Percentiles rank a stretch among this genome's conserved stretches.
Evolutionary conservation across 2,329 filamentous ascomycete genomes (phyloP).

Genomic region (Penicillium janthinellum): DNA sequence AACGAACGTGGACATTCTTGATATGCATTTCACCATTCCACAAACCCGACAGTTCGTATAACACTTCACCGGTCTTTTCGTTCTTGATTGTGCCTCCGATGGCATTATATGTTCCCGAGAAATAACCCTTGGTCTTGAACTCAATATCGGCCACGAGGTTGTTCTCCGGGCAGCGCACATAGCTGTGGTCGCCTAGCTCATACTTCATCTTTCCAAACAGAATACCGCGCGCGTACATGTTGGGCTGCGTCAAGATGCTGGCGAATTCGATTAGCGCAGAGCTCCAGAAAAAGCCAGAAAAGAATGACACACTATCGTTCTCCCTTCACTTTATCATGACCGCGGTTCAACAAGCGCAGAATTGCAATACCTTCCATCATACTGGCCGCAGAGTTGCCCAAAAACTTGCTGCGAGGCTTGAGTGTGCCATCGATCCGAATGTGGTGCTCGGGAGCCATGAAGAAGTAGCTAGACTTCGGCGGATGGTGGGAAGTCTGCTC

Average conservation of each 20-base stretch:
- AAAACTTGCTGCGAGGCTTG: constrained; percentile 90
- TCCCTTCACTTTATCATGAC: constrained; percentile 61
- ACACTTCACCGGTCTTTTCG: constrained; percentile 77
- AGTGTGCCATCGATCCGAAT: constrained; percentile 95
- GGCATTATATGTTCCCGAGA: constrained; percentile 92
- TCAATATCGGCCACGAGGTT: constrained; percentile 88
- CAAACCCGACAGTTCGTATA: constrained; percentile 89
- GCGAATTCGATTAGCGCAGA: not conserved
- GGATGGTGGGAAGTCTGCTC: constrained; percentile 98
- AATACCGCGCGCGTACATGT: constrained; percentile 98
- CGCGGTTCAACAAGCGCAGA: constrained; percentile 77
- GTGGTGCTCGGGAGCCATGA: constrained; percentile 90
- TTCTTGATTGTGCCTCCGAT: constrained; percentile 91
- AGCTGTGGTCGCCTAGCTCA: constrained; percentile 93
- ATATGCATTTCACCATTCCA: constrained; percentile 97
- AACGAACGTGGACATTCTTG: constrained; percentile 68
- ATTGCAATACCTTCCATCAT: constrained; percentile 97
- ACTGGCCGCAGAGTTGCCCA: constrained; percentile 96
- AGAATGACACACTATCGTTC: constrained; percentile 79
- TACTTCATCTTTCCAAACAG: constrained; percentile 99
- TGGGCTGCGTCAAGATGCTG: constrained; percentile 91
- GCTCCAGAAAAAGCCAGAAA: not conserved
- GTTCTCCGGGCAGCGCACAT: constrained; percentile 85
- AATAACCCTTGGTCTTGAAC: constrained; percentile 98
- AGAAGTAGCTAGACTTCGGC: constrained; percentile 98